phyloP scores from a whole-genome alignment of 2,329 filamentous ascomycete species.

The Aspergillus latus region DNA sequence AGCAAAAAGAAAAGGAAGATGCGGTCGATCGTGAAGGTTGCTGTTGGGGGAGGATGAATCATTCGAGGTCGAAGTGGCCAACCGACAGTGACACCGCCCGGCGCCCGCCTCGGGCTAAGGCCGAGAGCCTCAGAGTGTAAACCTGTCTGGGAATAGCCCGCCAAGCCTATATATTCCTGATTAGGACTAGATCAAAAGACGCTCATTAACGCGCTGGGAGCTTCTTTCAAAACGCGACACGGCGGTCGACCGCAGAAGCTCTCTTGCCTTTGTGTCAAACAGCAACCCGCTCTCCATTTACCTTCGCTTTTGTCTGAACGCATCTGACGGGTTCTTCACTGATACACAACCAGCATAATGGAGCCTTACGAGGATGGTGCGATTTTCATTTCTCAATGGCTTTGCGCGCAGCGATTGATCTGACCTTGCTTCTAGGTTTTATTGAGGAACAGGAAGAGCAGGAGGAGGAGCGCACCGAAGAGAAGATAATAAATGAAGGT shows the following conservation, averaged over 20 bases:
- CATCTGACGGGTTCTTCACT: neutral
- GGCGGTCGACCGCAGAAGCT: conserved; percentile 19
- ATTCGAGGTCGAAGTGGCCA: conserved; percentile 5
- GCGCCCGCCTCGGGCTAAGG: neutral
- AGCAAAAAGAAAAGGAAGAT: conserved; percentile 11
- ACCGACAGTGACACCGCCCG: conserved; percentile 1
- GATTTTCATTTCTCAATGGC: conserved; percentile 13
- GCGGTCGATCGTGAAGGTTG: neutral
- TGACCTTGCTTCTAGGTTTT: conserved; percentile 25
- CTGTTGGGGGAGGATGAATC: conserved; percentile 11
- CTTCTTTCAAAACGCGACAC: conserved; percentile 26
- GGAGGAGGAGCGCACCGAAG: conserved; percentile 73
- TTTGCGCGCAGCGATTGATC: conserved; percentile 20
- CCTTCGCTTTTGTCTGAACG: neutral
- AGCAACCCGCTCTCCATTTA: conserved; percentile 11
- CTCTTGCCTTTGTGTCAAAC: conserved; percentile 13
- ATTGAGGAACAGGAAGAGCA: conserved; percentile 49
- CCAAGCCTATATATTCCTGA: conserved; percentile 23
- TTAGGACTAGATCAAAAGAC: conserved; percentile 25
- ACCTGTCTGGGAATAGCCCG: conserved; percentile 11
- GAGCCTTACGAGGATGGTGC: conserved; percentile 39
- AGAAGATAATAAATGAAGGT: conserved; percentile 94
- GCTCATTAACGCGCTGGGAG: conserved; percentile 39
- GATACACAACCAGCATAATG: conserved; percentile 24
- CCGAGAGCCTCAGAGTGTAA: neutral